Evolutionary conservation across 192 early-diverging fungal genomes (phyloP).

Genomic region (Podila clonocystis): DNA sequence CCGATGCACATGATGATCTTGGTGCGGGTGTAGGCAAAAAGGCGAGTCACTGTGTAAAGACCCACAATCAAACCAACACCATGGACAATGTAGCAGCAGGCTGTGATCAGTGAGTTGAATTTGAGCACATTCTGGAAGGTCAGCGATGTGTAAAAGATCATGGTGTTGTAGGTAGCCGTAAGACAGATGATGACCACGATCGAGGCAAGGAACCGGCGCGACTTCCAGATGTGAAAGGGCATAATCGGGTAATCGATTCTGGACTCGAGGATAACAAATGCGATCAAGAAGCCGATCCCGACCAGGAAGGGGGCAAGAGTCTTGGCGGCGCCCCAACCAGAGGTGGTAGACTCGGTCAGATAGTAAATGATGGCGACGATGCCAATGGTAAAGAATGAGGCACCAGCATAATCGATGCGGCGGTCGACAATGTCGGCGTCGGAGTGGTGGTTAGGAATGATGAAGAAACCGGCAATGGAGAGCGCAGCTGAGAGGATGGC

Average conservation of each 20-base stretch:
- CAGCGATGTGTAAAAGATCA: conserved; percentile 55
- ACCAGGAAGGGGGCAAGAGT: conserved; percentile 44
- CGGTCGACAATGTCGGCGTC: conserved; percentile 14
- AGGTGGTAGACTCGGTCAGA: conserved; percentile 35
- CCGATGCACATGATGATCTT: conserved; percentile 43
- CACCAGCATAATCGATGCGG: conserved; percentile 31
- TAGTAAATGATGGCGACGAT: conserved; percentile 47
- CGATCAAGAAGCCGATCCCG: conserved; percentile 38
- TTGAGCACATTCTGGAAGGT: conserved; percentile 55
- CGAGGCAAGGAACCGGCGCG: conserved; percentile 46
- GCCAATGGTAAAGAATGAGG: conserved; percentile 33
- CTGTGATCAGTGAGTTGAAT: conserved; percentile 53
- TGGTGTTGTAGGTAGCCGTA: conserved; percentile 43
- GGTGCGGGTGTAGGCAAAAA: conserved; percentile 20
- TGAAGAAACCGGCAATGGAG: conserved; percentile 28
- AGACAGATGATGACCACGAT: conserved; percentile 33
- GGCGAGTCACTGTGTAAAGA: conserved; percentile 27
- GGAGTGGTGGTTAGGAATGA: conserved; percentile 30
- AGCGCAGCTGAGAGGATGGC: conserved; percentile 37
- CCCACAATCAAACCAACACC: conserved; percentile 52
- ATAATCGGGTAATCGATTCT: conserved; percentile 52
- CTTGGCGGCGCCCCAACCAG: conserved; percentile 36
- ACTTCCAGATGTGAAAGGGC: conserved; percentile 52
- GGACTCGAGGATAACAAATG: conserved; percentile 49
- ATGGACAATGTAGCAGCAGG: conserved; percentile 56